Evolutionary conservation across 2,329 filamentous ascomycete species (phyloP).

Genomic region (Cadophora malorum): DNA sequence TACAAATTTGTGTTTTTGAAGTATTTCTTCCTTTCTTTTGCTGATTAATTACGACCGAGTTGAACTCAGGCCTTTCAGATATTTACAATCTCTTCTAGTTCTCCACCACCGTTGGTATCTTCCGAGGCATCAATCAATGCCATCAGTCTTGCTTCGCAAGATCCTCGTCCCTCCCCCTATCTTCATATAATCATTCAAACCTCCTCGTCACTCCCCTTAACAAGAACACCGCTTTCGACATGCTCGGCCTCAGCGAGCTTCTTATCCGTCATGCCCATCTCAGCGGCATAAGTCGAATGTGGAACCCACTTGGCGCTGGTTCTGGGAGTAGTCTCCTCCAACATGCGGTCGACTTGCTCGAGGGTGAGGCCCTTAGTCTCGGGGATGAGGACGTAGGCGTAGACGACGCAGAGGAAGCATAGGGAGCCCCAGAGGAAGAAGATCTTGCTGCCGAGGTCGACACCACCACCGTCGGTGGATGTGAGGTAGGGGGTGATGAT

Average conservation of each 20-base stretch:
- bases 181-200: not conserved
- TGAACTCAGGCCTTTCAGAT: not conserved
- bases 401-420: conserved; percentile 59
- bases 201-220: conserved; percentile 19
- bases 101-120: not conserved
- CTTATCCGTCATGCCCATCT: conserved; percentile 35
- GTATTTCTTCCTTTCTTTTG: not conserved
- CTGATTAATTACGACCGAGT: not conserved
- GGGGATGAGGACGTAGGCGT: conserved; percentile 64
- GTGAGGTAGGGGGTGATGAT: conserved; percentile 35
- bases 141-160: conserved; percentile 3
- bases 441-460: conserved; percentile 32
- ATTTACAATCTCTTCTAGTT: not conserved
- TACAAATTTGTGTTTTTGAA: not conserved
- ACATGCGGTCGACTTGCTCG: conserved; percentile 73
- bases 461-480: conserved; percentile 26
- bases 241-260: conserved; percentile 17
- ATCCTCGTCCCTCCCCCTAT: not conserved
- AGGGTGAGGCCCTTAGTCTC: conserved; percentile 77
- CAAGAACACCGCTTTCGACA: conserved; percentile 19
- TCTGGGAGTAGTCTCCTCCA: conserved; percentile 54
- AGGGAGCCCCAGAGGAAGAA: conserved; percentile 72
- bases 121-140: conserved; percentile 3
- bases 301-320: conserved; percentile 38
- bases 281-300: conserved; percentile 36